Evolutionary conservation across 805 yeast species (phyloP), one percentile per base, ranked within the genome.

Genomic region (Hanseniaspora thailandica): DNA sequence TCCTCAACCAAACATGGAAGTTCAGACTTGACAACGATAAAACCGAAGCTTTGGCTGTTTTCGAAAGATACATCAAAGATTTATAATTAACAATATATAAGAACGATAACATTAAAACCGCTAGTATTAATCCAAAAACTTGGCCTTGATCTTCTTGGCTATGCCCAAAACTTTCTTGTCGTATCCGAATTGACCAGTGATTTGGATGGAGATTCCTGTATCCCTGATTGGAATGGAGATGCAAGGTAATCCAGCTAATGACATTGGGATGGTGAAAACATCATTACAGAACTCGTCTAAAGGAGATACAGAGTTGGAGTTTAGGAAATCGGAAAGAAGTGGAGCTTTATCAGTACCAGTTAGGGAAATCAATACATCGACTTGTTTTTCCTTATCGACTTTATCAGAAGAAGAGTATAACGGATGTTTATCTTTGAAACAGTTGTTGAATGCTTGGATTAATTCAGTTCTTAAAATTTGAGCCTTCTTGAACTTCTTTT

Each of bases 231-330:
- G 99, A 2, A 89, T 69, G 1, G 84, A 76, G 10, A 90, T 73
- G 0, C 95, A 78, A 0, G 99, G 99, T 1, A 90, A 65, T 0
- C 97, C 97, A 0, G 95, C 94, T 55, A 94, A 67, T 1, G 95
- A 88, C 39, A 93, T 84, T 0, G 98, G 97, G 4, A 88, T 84
- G 0, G 96, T 86, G 54, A 88, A 73, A 0, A 84, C 78, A 66
- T 93, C 99, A 64, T 87, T 85, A 51, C 82, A 71, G 60, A 84
- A 88, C 17, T 82, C 75, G 45, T 78, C 78, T 4, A 83, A 71
- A 2, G 83, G 75, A 41, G 75, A 69, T 9, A 68, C 63, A 6
- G 64, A 59, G 22, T 72, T 69, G 6, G 63, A 59, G 3, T 59
- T 55, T 9, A 58, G 55, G 53, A 71, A 76, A n/a, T 75, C 76